These are phyloP conservation scores for Kluyveromyces dobzhanskii DNA, from an alignment of 805 yeast genomes.

Conservation along the genomic window DNA sequence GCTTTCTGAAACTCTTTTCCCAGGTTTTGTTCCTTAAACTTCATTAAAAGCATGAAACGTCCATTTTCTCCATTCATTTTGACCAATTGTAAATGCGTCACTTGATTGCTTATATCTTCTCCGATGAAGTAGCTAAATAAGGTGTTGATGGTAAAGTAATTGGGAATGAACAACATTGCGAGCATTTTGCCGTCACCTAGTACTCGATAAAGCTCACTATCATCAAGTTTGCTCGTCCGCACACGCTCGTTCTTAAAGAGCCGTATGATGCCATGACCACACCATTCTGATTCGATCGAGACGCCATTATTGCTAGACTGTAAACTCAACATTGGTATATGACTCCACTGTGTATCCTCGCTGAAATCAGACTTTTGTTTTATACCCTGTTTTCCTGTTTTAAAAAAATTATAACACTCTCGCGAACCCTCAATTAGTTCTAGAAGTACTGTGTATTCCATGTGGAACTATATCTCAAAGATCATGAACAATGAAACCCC, in stretches of 20 bases:
- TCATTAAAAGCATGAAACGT: conserved; percentile 62
- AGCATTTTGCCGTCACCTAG: conserved; percentile 59
- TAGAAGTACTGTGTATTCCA: conserved; percentile 3
- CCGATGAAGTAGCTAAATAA: conserved; percentile 59
- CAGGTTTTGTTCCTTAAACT: conserved; percentile 47
- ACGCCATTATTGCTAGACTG: background rate
- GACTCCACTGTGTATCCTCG: conserved; percentile 9
- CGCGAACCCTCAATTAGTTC: background rate
- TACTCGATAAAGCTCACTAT: conserved; percentile 18
- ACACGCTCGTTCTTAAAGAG: conserved; percentile 43
- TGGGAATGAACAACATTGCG: conserved; percentile 78
- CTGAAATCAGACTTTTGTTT: background rate
- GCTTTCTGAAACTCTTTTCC: conserved; percentile 59
- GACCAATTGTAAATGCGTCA: conserved; percentile 67
- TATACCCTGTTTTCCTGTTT: background rate
- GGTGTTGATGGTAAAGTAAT: conserved; percentile 80
- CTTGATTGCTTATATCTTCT: conserved; percentile 49
- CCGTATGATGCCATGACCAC: conserved; percentile 70
- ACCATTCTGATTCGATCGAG: conserved; percentile 39
- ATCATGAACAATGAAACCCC: no score
- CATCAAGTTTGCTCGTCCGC: background rate
- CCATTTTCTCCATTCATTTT: conserved; percentile 56
- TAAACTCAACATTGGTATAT: conserved; percentile 6
- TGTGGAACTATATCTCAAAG: no score
- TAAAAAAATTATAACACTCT: conserved; percentile 1